Percentiles rank a stretch among this genome's conserved stretches.
These are phyloP conservation scores for Paradendryphiella salina DNA, from an alignment of 2,329 filamentous ascomycete genomes.

Conservation along the genomic window DNA sequence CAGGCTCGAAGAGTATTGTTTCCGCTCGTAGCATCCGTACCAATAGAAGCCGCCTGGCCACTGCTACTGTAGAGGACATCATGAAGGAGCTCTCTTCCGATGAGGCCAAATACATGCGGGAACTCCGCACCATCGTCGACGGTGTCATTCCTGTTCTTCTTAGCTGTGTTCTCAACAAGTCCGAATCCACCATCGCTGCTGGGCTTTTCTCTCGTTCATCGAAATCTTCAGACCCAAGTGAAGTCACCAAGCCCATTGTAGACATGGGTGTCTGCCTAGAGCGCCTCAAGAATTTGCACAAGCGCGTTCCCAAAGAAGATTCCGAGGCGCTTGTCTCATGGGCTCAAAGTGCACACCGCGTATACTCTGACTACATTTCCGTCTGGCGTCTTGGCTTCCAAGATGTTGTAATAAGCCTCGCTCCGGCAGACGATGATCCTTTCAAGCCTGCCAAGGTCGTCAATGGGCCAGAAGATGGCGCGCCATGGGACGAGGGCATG, in stretches of 20 bases:
- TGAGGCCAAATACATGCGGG: slow-evolving; percentile 84
- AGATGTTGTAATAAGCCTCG: slow-evolving; percentile 90
- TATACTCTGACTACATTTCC: slow-evolving; percentile 83
- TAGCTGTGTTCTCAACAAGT: slow-evolving; percentile 77
- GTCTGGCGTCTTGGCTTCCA: slow-evolving; percentile 94
- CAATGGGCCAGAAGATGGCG: slow-evolving; percentile 52
- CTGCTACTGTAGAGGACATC: slow-evolving; percentile 73
- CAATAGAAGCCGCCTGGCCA: slow-evolving; percentile 66
- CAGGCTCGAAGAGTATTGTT: slow-evolving; percentile 68
- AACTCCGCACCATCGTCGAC: slow-evolving; percentile 89
- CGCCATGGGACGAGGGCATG: slow-evolving; percentile 59
- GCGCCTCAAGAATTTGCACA: slow-evolving; percentile 78
- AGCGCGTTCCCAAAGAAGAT: slow-evolving; percentile 74
- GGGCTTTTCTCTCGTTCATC: slow-evolving; percentile 68
- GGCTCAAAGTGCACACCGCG: slow-evolving; percentile 75
- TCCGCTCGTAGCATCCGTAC: slow-evolving; percentile 79
- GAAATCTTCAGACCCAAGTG: slow-evolving; percentile 60
- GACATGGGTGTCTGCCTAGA: slow-evolving; percentile 92
- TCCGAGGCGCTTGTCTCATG: slow-evolving; percentile 74
- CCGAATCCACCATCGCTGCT: slow-evolving; percentile 64
- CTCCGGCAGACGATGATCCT: slow-evolving; percentile 68
- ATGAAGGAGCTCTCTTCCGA: slow-evolving; percentile 80
- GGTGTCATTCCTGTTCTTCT: slow-evolving; percentile 93
- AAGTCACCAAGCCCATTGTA: slow-evolving; percentile 82
- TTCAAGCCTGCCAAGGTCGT: slow-evolving; percentile 51